phyloP scores from a whole-genome alignment of 345 rosid species.

The Bruguiera sexangula region DNA sequence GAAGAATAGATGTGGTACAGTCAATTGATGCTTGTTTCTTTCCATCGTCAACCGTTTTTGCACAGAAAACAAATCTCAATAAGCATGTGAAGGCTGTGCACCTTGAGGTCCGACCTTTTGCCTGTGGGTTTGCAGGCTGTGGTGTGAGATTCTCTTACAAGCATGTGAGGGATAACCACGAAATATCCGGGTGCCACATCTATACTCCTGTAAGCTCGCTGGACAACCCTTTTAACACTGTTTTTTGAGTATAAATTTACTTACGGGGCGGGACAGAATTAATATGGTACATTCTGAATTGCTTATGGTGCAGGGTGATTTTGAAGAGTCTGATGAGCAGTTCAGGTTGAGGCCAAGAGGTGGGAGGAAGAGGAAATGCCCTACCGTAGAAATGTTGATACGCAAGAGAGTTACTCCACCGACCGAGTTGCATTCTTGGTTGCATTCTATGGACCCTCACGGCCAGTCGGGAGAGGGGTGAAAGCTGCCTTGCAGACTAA shows the following conservation, averaged over 20 bases:
- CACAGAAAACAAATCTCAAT: conserved; percentile 66
- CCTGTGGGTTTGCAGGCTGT: conserved; percentile 57
- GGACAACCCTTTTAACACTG: background rate
- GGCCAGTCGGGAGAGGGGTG: background rate
- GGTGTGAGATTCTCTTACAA: conserved; percentile 69
- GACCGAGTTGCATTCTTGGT: conserved; percentile 1
- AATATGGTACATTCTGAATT: background rate
- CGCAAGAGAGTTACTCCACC: conserved; percentile 63
- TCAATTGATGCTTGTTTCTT: background rate
- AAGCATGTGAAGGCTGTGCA: conserved; percentile 76
- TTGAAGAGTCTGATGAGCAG: conserved; percentile 56
- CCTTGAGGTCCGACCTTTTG: conserved; percentile 45
- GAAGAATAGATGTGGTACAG: background rate
- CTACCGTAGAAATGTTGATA: conserved; percentile 50
- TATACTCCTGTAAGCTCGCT: conserved; percentile 52
- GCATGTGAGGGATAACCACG: conserved; percentile 78
- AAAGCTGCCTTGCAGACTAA: too few species aligned
- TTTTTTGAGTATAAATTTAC: background rate
- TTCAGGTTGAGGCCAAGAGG: conserved; percentile 75
- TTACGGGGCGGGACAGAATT: background rate
- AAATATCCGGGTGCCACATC: conserved; percentile 51
- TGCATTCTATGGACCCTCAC: background rate
- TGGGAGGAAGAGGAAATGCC: conserved; percentile 62
- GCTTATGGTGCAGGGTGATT: conserved; percentile 61
- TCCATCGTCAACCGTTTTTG: background rate